Evolutionary conservation across 805 yeast species (phyloP).

Genomic region (Suhomyces vadensis): DNA sequence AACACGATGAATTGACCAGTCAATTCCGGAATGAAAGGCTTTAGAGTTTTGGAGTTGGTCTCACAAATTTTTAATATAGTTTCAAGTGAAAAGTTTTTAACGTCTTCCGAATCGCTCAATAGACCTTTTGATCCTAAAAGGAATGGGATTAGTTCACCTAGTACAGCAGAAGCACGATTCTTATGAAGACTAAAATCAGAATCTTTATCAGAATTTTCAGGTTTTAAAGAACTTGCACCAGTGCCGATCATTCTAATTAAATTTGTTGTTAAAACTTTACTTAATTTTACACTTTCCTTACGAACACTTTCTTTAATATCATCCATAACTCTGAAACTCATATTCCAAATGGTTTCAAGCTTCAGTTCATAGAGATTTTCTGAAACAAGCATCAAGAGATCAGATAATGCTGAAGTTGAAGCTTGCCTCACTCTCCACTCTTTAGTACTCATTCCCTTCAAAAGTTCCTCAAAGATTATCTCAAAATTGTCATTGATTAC

Average conservation of each 20-base stretch:
- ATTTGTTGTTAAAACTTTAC: slow-evolving; percentile 63
- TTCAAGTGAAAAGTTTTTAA: slow-evolving; percentile 69
- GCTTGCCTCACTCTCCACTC: slow-evolving; percentile 97
- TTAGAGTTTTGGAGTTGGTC: slow-evolving; percentile 58
- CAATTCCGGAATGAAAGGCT: slow-evolving; percentile 67
- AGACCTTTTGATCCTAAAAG: slow-evolving; percentile 77
- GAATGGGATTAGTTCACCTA: slow-evolving; percentile 70
- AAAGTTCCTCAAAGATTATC: slow-evolving; percentile 61
- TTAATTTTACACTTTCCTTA: slow-evolving; percentile 69
- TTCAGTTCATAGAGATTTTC: slow-evolving; percentile 50
- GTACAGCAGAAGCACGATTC: slow-evolving; percentile 43
- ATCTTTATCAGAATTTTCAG: background rate
- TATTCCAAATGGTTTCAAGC: slow-evolving; percentile 75
- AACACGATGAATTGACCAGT: slow-evolving; percentile 67
- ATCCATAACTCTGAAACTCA: slow-evolving; percentile 87
- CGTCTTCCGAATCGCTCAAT: slow-evolving; percentile 83
- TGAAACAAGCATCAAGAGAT: slow-evolving; percentile 64
- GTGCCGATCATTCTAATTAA: slow-evolving; percentile 55
- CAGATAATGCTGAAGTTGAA: slow-evolving; percentile 67
- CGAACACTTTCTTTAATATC: slow-evolving; percentile 94
- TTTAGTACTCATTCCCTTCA: slow-evolving; percentile 67
- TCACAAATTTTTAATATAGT: slow-evolving; percentile 72
- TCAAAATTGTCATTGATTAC: slow-evolving; percentile 56
- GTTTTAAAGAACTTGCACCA: background rate
- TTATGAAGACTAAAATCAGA: background rate